phyloP scores from a whole-genome alignment of 495 filamentous ascomycete genomes.

The Penicillium simplicissimum region DNA sequence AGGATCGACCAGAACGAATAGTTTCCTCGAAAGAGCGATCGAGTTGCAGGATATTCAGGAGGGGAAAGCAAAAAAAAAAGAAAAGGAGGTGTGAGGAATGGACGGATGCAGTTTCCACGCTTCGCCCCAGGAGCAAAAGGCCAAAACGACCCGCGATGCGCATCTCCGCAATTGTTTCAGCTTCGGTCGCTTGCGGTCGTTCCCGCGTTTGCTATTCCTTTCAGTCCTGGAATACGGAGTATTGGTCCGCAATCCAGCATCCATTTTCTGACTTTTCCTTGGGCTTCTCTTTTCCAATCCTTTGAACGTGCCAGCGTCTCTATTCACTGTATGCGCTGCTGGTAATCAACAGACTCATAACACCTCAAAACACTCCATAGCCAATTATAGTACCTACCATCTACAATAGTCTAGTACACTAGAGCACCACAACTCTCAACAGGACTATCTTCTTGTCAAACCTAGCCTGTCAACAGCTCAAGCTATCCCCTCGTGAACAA shows the following conservation, averaged over 20 bases:
- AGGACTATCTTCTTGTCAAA: not conserved
- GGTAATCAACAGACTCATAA: no score
- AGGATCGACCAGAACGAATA: not conserved
- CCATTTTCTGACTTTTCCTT: not conserved
- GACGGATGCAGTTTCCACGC: constrained; percentile 25
- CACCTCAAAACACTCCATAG: not conserved
- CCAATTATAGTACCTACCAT: not conserved
- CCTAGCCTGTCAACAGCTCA: not conserved
- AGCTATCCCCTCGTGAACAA: not conserved
- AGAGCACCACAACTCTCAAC: not conserved
- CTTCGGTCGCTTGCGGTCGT: not conserved
- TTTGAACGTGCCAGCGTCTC: no score
- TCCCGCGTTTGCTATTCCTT: not conserved
- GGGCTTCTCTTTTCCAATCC: not conserved
- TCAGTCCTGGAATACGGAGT: no score
- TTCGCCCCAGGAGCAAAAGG: not conserved
- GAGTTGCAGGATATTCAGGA: no score
- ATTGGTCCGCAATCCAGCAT: not conserved
- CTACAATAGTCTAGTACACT: not conserved
- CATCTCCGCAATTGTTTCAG: constrained; percentile 24
- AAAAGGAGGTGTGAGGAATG: constrained; percentile 25
- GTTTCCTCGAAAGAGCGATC: no score
- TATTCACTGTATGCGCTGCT: no score
- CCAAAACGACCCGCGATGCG: not conserved
- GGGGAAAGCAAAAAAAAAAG: not conserved